These are phyloP conservation scores for Russula abietina DNA, from an alignment of 768 basidiomycete genomes.

Conservation along the genomic window DNA sequence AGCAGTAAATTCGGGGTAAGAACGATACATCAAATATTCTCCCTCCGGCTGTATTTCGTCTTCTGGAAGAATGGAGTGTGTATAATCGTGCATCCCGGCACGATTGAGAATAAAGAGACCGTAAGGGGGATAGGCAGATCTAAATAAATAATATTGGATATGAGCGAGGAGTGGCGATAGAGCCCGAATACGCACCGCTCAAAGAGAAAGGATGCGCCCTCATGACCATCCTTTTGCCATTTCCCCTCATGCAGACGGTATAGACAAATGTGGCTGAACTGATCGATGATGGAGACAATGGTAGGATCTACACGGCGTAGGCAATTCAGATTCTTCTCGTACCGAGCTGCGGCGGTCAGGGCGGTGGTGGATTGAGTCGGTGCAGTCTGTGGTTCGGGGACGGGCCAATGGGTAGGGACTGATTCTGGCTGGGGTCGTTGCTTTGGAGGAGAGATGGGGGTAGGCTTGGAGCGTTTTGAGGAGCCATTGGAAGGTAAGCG, in stretches of 20 bases:
- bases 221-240: constrained; percentile 80
- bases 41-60: constrained; percentile 61
- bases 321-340: constrained; percentile 74
- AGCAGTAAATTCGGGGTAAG: constrained; percentile 64
- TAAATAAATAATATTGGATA: constrained; percentile 28
- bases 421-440: constrained; percentile 6
- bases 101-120: constrained; percentile 83
- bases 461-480: constrained; percentile 16
- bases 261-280: constrained; percentile 82
- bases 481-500: constrained; percentile 18
- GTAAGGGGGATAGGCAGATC: constrained; percentile 73
- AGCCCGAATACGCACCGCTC: constrained; percentile 53
- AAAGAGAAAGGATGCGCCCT: constrained; percentile 87
- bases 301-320: constrained; percentile 73
- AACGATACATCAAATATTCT: constrained; percentile 66
- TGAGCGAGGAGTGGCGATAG: constrained; percentile 11
- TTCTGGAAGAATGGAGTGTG: constrained; percentile 69
- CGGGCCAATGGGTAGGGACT: not conserved
- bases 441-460: constrained; percentile 17
- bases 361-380: constrained; percentile 29
- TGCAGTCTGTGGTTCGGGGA: constrained; percentile 3
- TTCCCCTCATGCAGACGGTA: constrained; percentile 67
- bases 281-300: constrained; percentile 76
- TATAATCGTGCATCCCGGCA: constrained; percentile 72
- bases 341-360: constrained; percentile 54